Percentiles rank a stretch among this genome's conserved stretches.
Evolutionary conservation across 2,329 filamentous ascomycete genomes (phyloP).

Genomic region (Elsinoe fawcettii): DNA sequence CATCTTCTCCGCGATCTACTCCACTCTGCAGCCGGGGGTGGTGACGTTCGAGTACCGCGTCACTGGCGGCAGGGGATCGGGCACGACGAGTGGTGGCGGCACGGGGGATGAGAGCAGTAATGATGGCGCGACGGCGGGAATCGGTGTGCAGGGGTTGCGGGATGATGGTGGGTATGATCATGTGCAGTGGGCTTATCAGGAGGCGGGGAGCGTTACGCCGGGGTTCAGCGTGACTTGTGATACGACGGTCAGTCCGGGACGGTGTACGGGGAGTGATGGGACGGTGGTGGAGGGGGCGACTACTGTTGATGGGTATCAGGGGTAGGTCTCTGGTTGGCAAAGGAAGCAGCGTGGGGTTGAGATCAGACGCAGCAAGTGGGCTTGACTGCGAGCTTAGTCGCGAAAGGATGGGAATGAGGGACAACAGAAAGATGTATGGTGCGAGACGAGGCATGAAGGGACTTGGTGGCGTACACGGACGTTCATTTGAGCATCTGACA

Average conservation of each 20-base stretch:
- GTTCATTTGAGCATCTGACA: neutral
- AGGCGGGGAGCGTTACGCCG: conserved; percentile 17
- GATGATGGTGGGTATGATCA: conserved; percentile 20
- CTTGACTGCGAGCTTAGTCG: no score
- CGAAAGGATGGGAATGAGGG: no score
- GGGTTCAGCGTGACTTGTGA: conserved; percentile 24
- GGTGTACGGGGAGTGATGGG: conserved; percentile 12
- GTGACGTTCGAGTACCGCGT: conserved; percentile 26
- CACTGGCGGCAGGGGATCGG: conserved; percentile 20
- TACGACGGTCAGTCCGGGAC: conserved; percentile 20
- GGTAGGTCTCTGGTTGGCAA: no score
- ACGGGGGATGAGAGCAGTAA: conserved; percentile 6
- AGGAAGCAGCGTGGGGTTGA: no score
- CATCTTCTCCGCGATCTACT: conserved; percentile 29
- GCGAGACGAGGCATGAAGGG: no score
- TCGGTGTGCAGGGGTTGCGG: conserved; percentile 18
- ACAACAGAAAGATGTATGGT: conserved; percentile 50
- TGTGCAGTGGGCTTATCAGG: conserved; percentile 22
- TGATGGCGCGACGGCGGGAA: conserved; percentile 10
- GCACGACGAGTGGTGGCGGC: neutral
- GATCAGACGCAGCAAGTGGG: no score
- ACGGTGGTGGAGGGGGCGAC: conserved; percentile 28
- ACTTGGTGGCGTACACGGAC: no score
- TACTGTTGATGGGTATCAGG: conserved; percentile 54
- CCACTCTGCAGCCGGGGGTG: conserved; percentile 23